phyloP scores from a whole-genome alignment of 495 filamentous ascomycete species.

The Pyrenula massariospora region DNA sequence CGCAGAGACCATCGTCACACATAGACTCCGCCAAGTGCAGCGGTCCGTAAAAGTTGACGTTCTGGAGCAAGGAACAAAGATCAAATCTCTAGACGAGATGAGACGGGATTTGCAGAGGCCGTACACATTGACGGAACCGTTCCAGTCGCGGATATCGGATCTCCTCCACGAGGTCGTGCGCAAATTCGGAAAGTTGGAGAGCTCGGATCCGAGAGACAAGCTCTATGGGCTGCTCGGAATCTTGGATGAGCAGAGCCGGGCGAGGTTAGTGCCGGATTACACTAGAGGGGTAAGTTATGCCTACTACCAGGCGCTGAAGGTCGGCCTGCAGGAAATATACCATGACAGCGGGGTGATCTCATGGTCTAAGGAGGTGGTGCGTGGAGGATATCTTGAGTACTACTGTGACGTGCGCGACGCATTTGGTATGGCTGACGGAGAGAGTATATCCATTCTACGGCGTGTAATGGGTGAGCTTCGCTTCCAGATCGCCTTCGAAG shows the following conservation, averaged over 20 bases:
- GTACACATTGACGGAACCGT: slow-evolving; percentile 3
- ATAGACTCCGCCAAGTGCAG: slow-evolving; percentile 1
- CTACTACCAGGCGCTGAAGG: slow-evolving; percentile 9
- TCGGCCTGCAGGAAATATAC: slow-evolving; percentile 5
- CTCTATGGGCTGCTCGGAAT: neutral
- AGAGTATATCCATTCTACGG: slow-evolving; percentile 3
- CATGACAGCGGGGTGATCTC: neutral
- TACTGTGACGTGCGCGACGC: slow-evolving; percentile 9
- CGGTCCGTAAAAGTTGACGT: slow-evolving; percentile 3
- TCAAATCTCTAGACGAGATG: slow-evolving; percentile 4
- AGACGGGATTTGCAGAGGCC: slow-evolving; percentile 3
- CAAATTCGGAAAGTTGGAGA: neutral
- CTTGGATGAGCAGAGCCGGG: neutral
- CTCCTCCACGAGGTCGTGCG: neutral
- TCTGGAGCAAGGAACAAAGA: slow-evolving; percentile 5
- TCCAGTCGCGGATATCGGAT: slow-evolving; percentile 6
- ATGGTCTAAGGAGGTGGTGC: neutral
- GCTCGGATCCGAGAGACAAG: neutral
- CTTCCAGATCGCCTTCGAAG: neutral
- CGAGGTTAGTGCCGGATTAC: slow-evolving; percentile 7
- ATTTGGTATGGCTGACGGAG: slow-evolving; percentile 4
- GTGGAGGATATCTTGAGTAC: neutral
- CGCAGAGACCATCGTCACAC: slow-evolving; percentile 8
- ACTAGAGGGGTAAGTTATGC: slow-evolving; percentile 3
- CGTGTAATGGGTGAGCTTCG: slow-evolving; percentile 2